Base-by-base conservation (phyloP, 2,329 filamentous ascomycete genomes). In the Cladorrhinum sp. region DNA sequence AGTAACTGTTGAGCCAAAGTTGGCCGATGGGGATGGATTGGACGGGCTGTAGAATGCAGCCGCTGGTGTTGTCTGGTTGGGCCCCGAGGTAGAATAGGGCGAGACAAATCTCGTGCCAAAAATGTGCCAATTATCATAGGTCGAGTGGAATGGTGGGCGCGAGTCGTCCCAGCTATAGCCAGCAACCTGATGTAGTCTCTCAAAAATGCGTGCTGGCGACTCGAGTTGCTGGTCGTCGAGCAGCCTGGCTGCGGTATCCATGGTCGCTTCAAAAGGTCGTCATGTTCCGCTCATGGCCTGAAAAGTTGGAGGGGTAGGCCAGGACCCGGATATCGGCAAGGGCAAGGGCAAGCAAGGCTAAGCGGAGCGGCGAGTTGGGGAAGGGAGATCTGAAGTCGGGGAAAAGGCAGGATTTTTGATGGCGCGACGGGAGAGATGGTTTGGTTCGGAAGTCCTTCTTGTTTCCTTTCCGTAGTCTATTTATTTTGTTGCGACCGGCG, bases 111-210 rank as follows among this genome's bases (percentile, higher is more conserved):
- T 86, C 68, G 76, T 86, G 72, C 88, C 89, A 65, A 81, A 84
- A 68, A 89, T 82, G 73, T 90, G 87, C 85, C 93, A 98, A 78
- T 93, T 92, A 73, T 96, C 92, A 75, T 96, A 97, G 69, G 87
- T 91, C 55, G 84, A 83, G 71, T 87, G 86, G 59, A 82, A 78
- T 10, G 84, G 84, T 24, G 75, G 74, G 60, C 71, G 73, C 14
- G 83, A 80, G 66, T 90, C 88, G 73, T 92, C 88, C 90, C 90
- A 93, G 6, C 83, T 85, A 72, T 91, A 92, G 57, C 89, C 89
- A 51, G 87, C 82, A 65, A 93, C 81, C 72, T 91, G 88, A 64
- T 84, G 82, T 66, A 93, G 80, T 55, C 90, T 85, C 73, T 92
- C 88, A 68, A 87, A 89, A 57, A 93, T 82, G 69, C 87, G 85